A percentile compares a stretch with the other conserved stretches of the same genome.
Conservation (phyloP, 2,329 filamentous ascomycete species). For the Botrytis fabae region DNA sequence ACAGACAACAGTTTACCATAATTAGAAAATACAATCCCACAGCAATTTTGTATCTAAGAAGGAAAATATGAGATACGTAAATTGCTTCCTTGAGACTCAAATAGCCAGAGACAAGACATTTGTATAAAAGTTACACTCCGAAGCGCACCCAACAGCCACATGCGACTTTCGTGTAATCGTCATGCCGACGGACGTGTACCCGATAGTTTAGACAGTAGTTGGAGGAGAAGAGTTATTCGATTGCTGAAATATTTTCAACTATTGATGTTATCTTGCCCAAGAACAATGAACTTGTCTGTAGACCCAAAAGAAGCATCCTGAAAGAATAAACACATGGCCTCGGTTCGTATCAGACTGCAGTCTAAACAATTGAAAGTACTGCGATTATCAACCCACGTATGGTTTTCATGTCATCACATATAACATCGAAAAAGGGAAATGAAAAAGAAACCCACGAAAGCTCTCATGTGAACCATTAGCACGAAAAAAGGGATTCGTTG, state of each 20-base stretch:
- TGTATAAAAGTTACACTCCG: too few relatives aligned
- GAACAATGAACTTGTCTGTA: too few relatives aligned
- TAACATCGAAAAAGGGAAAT: not conserved
- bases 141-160: not conserved
- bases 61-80: not conserved
- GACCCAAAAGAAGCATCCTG: not conserved
- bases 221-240: not conserved
- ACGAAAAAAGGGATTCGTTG: not conserved
- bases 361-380: too few relatives aligned
- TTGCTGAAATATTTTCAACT: not conserved
- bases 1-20: not conserved
- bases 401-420: not conserved
- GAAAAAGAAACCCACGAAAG: not conserved
- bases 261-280: not conserved
- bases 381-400: too few relatives aligned
- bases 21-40: not conserved
- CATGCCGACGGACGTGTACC: not conserved
- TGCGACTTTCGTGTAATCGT: not conserved
- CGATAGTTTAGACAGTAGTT: not conserved
- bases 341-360: too few relatives aligned
- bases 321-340: not conserved
- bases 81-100: not conserved
- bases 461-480: not conserved
- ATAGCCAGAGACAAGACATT: not conserved
- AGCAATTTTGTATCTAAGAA: not conserved